These are phyloP conservation scores for Gentiana macrophylla DNA, from an alignment of 257 asterid genomes.

Conservation along the genomic window DNA sequence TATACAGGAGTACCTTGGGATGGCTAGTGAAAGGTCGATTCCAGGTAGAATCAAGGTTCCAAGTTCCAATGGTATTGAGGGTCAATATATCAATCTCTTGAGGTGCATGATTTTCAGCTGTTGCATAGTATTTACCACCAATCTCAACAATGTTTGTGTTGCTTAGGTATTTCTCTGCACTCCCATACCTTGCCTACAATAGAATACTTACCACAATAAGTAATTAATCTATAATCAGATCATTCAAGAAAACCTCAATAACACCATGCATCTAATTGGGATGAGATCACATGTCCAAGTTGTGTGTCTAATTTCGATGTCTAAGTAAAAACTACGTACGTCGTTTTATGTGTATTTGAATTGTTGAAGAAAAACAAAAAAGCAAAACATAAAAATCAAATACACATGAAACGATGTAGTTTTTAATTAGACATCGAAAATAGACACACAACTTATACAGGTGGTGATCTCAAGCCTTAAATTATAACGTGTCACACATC, in stretches of 20 bases:
- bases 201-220: neutral
- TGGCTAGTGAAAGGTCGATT: slow-evolving; percentile 58
- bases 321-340: too few species aligned
- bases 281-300: neutral
- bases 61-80: slow-evolving; percentile 28
- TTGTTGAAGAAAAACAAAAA: neutral
- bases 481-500: too few species aligned
- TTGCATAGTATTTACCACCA: slow-evolving; percentile 35
- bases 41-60: slow-evolving; percentile 46
- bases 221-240: neutral
- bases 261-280: neutral
- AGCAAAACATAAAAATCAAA: too few species aligned
- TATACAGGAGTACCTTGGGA: slow-evolving; percentile 32
- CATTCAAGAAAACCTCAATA: neutral
- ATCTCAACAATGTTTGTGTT: slow-evolving; percentile 56
- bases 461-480: too few species aligned
- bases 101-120: slow-evolving; percentile 45
- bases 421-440: too few species aligned
- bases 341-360: neutral
- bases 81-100: slow-evolving; percentile 41
- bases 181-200: slow-evolving; percentile 46
- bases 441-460: too few species aligned
- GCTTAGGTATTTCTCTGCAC: slow-evolving; percentile 33
- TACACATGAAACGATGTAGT: too few species aligned
- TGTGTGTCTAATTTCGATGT: too few species aligned